Evolutionary conservation across 805 yeast genomes (phyloP).

Genomic region (Scheffersomyces stipitis): DNA sequence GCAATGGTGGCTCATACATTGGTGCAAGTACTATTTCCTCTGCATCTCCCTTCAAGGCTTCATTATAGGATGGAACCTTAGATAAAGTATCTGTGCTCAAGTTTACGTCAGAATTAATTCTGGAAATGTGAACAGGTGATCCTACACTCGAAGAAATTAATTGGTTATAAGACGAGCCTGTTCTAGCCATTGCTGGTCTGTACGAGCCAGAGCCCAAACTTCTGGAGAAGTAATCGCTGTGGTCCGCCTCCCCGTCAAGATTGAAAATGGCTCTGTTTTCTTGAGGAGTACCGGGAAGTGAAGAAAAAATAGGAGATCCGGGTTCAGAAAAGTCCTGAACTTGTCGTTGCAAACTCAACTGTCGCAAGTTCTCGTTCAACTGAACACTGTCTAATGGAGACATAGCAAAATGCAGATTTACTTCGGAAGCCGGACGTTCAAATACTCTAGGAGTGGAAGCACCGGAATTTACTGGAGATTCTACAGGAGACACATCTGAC

Average conservation of each 20-base stretch:
- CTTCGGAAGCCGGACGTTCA: conserved; percentile 8
- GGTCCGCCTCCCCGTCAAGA: conserved; percentile 27
- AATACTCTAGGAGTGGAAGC: conserved; percentile 33
- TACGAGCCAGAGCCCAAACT: conserved; percentile 3
- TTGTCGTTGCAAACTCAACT: conserved; percentile 50
- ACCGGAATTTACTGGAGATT: conserved; percentile 47
- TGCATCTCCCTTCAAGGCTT: conserved; percentile 63
- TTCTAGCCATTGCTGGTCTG: background rate
- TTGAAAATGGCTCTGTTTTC: conserved; percentile 36
- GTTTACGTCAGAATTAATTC: conserved; percentile 49
- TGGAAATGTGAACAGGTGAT: conserved; percentile 56
- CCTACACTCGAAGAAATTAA: conserved; percentile 37
- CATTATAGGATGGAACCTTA: conserved; percentile 80
- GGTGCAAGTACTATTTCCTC: conserved; percentile 63
- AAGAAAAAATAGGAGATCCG: conserved; percentile 1
- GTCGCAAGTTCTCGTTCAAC: conserved; percentile 53
- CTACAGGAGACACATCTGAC: conserved; percentile 59
- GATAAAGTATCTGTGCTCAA: conserved; percentile 33
- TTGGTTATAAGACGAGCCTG: conserved; percentile 1
- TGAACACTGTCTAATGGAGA: conserved; percentile 38
- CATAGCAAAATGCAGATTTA: conserved; percentile 30
- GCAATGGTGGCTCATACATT: conserved; percentile 56
- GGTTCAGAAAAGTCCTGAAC: conserved; percentile 30
- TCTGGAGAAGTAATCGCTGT: conserved; percentile 35
- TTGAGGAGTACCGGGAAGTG: conserved; percentile 9